These are phyloP conservation scores for Eutrema heterophyllum DNA, from an alignment of 345 rosid species.

Conservation along the genomic window DNA sequence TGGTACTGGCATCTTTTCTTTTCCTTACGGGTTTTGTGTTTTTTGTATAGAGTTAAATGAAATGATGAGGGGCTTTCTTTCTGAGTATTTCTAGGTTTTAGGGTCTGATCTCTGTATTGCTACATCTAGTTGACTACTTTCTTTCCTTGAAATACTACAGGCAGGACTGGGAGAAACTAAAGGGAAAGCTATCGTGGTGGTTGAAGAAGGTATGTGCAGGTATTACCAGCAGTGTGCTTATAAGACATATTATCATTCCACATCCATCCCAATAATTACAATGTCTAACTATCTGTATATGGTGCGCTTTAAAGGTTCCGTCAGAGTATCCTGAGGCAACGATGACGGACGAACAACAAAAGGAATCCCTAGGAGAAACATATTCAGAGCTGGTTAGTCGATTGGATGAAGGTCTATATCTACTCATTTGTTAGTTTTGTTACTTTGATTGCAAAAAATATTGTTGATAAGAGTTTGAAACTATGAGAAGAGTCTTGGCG, in stretches of 20 bases:
- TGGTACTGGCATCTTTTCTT: background rate
- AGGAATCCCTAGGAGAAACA: slow-evolving; percentile 65
- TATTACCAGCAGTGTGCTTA: slow-evolving; percentile 37
- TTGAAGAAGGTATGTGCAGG: slow-evolving; percentile 98
- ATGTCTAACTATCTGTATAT: slow-evolving; percentile 13
- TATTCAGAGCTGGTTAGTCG: slow-evolving; percentile 49
- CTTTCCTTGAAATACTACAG: slow-evolving; percentile 35
- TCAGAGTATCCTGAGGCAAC: slow-evolving; percentile 83
- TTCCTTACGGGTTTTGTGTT: background rate
- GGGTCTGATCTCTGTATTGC: background rate
- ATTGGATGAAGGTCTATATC: slow-evolving; percentile 67
- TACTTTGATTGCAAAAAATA: background rate
- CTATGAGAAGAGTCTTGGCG: slow-evolving; percentile 1
- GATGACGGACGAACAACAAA: slow-evolving; percentile 56
- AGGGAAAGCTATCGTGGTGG: slow-evolving; percentile 65
- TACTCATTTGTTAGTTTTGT: slow-evolving; percentile 7
- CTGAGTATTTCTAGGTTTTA: background rate
- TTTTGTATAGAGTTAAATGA: background rate
- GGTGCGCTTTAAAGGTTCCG: slow-evolving; percentile 51
- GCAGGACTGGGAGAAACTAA: slow-evolving; percentile 86
- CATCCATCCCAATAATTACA: background rate
- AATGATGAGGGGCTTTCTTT: background rate
- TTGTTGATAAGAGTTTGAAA: background rate
- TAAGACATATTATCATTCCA: background rate
- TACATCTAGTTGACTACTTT: background rate